Evolutionary conservation across 306 rosid species (phyloP).

Genomic region (Spatholobus suberectus): DNA sequence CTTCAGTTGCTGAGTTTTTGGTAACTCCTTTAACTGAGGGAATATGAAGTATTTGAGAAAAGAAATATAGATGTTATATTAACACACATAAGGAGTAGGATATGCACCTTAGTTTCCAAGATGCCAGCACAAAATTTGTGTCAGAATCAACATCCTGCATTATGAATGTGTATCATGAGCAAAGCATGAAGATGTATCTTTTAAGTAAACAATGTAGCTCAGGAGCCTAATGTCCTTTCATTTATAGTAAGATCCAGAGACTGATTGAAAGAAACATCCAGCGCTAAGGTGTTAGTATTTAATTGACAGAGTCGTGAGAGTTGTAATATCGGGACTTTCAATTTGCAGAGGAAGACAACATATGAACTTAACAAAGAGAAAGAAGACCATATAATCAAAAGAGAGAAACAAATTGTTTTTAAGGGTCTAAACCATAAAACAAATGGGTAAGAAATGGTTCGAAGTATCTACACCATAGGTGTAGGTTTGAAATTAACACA

Average conservation of each 20-base stretch:
- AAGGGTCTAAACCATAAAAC: too few species aligned
- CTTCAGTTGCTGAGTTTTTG: not conserved
- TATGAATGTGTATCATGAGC: slow-evolving; percentile 30
- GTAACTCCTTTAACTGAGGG: slow-evolving; percentile 1
- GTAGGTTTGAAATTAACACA: too few species aligned
- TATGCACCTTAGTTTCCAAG: slow-evolving; percentile 88
- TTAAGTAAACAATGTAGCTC: slow-evolving; percentile 6
- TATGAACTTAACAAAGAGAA: not conserved
- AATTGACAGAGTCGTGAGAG: slow-evolving; percentile 3
- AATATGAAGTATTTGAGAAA: not conserved
- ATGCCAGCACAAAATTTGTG: slow-evolving; percentile 62
- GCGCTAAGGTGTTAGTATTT: not conserved
- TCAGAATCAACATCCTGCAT: slow-evolving; percentile 64
- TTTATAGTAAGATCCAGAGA: slow-evolving; percentile 31
- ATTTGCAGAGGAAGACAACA: not conserved
- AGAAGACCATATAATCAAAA: not conserved
- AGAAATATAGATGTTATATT: not conserved
- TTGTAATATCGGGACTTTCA: not conserved
- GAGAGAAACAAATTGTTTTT: too few species aligned
- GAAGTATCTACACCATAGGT: too few species aligned
- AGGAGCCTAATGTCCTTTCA: slow-evolving; percentile 9
- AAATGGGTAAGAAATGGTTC: too few species aligned
- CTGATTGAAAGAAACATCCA: not conserved
- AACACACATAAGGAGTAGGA: not conserved
- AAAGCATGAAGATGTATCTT: slow-evolving; percentile 17